phyloP scores from a whole-genome alignment of 73 alveolate genomes.

The Paramecium sexaurelia region DNA sequence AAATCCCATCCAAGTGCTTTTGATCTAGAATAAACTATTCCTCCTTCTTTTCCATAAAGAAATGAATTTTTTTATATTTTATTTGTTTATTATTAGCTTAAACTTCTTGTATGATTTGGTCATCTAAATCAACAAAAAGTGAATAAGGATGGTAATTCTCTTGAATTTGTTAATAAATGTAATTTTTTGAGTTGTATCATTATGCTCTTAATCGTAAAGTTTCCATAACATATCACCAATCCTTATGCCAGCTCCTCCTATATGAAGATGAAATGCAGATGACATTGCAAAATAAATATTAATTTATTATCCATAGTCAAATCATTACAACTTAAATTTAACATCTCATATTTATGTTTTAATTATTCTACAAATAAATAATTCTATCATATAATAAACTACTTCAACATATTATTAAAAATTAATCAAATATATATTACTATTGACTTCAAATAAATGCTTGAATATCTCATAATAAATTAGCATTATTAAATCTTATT shows the following conservation, averaged over 20 bases:
- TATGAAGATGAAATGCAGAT: not conserved
- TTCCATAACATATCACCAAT: not conserved
- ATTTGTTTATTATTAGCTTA: not conserved
- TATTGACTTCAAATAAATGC: too few relatives aligned
- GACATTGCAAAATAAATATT: not conserved
- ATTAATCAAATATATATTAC: too few relatives aligned
- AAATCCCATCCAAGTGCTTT: not conserved
- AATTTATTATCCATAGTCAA: too few relatives aligned
- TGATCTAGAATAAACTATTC: not conserved
- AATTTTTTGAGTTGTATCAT: not conserved
- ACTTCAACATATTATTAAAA: too few relatives aligned
- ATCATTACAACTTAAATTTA: too few relatives aligned
- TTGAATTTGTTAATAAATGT: not conserved
- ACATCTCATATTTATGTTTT: too few relatives aligned
- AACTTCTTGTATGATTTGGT: not conserved
- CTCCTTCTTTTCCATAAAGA: not conserved
- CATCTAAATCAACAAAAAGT: not conserved
- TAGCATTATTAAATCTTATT: too few relatives aligned
- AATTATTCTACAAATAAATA: too few relatives aligned
- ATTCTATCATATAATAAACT: too few relatives aligned
- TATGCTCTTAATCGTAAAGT: not conserved
- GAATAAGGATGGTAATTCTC: not conserved
- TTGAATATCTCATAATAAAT: too few relatives aligned
- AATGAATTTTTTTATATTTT: not conserved
- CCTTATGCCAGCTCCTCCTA: not conserved